Percentiles rank a stretch among this genome's conserved stretches.
Conservation (phyloP, 176 grass and related monocot species). For the Phoenix roebelenii region DNA sequence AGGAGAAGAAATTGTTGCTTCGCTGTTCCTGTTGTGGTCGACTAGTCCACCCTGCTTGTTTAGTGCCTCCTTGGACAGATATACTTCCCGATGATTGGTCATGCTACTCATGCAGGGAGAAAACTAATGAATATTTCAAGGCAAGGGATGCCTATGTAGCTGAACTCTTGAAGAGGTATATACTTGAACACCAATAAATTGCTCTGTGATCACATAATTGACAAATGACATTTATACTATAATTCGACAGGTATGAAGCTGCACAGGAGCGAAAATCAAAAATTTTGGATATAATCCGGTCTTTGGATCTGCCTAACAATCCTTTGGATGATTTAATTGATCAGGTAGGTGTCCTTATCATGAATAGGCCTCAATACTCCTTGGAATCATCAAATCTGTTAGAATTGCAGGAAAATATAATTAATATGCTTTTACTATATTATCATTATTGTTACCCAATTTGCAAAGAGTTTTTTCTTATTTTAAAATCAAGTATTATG, state of each 20-base stretch:
- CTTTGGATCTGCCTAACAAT: conserved; percentile 96
- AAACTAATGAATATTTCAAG: conserved; percentile 54
- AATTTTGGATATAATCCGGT: conserved; percentile 79
- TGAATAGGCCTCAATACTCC: neutral
- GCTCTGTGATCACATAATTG: too few species aligned
- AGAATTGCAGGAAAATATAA: too few species aligned
- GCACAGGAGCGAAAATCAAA: conserved; percentile 61
- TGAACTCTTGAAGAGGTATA: conserved; percentile 75
- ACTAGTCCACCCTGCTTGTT: conserved; percentile 72
- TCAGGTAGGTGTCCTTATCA: conserved; percentile 54
- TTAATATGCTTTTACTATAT: too few species aligned
- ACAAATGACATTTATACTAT: too few species aligned
- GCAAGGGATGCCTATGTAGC: conserved; percentile 69
- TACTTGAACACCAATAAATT: neutral
- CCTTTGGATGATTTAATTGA: conserved; percentile 98
- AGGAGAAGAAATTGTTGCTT: conserved; percentile 87
- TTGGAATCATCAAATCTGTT: too few species aligned
- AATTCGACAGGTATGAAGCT: conserved; percentile 52
- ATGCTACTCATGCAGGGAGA: conserved; percentile 83
- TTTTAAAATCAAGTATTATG: too few species aligned
- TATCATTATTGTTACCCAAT: too few species aligned
- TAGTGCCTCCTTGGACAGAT: conserved; percentile 90
- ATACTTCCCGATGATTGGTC: conserved; percentile 80
- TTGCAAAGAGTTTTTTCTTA: too few species aligned
- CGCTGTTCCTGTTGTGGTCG: conserved; percentile 87